A percentile compares a stretch with the other conserved stretches of the same genome.
Conservation (phyloP, 164 flowering plant species). For the Piper longum region DNA sequence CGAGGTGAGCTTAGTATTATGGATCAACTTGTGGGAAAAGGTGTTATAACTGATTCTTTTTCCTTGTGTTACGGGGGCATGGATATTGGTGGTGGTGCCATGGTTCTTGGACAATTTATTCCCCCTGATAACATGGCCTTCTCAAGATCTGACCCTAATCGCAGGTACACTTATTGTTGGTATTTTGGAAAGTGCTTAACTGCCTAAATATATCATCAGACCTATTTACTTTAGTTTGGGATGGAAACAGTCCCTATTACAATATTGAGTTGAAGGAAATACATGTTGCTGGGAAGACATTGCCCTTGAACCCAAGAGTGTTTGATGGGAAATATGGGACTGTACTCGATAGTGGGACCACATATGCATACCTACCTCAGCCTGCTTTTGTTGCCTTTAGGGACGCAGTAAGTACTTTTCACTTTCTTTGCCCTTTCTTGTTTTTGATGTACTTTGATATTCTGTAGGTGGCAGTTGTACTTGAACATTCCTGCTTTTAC, state of each 20-base stretch:
- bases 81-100: constrained; percentile 94
- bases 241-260: constrained; percentile 98
- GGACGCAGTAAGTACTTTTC: constrained; percentile 55
- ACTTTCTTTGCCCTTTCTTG: neutral
- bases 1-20: constrained; percentile 84
- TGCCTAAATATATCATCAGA: constrained; percentile 40
- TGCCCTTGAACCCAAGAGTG: constrained; percentile 48
- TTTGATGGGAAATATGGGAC: constrained; percentile 89
- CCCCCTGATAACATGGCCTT: constrained; percentile 76
- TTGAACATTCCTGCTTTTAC: no score
- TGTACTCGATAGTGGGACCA: constrained; percentile 96
- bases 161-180: constrained; percentile 51
- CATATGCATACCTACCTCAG: constrained; percentile 92
- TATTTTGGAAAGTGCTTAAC: neutral
- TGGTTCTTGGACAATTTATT: constrained; percentile 85
- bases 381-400: constrained; percentile 70
- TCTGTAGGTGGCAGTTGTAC: no score
- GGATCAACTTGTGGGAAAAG: constrained; percentile 87
- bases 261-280: constrained; percentile 90
- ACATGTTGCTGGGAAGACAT: constrained; percentile 73
- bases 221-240: constrained; percentile 98
- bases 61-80: constrained; percentile 97
- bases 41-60: constrained; percentile 84
- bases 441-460: neutral
- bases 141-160: constrained; percentile 56